Conservation (phyloP, 495 filamentous ascomycete species). For the Xylaria longipes region DNA sequence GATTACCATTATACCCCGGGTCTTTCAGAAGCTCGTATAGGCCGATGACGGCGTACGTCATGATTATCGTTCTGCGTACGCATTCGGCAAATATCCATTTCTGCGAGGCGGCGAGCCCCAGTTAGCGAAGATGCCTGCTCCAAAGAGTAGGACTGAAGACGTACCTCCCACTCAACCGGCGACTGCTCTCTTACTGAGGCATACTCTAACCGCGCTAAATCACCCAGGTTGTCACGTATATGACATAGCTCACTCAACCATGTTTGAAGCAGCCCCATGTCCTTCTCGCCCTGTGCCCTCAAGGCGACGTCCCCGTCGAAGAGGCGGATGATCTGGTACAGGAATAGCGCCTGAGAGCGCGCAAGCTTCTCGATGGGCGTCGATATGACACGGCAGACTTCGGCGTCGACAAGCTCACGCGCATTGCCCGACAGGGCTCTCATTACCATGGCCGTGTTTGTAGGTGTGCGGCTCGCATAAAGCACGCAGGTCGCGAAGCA, state of each 20-base stretch:
- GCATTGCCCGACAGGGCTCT: constrained; percentile 31
- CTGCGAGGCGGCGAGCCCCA: constrained; percentile 13
- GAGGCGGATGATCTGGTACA: constrained; percentile 42
- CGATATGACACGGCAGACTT: constrained; percentile 2
- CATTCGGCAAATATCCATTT: constrained; percentile 45
- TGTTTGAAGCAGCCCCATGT: constrained; percentile 32
- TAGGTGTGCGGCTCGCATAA: constrained; percentile 35
- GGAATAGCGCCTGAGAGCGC: constrained; percentile 39
- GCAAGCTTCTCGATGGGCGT: constrained; percentile 42
- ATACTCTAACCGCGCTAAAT: constrained; percentile 17
- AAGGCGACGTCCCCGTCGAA: constrained; percentile 44
- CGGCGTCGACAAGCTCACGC: constrained; percentile 30
- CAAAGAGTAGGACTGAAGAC: neutral
- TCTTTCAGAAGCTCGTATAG: constrained; percentile 35
- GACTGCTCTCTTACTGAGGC: constrained; percentile 2
- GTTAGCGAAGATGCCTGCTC: neutral
- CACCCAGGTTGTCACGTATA: constrained; percentile 35
- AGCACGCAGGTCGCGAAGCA: constrained; percentile 38
- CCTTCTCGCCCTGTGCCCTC: constrained; percentile 38
- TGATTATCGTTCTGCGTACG: constrained; percentile 39
- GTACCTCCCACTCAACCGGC: constrained; percentile 36
- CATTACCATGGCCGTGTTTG: constrained; percentile 37
- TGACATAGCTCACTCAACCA: constrained; percentile 40
- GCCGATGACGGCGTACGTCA: constrained; percentile 35
- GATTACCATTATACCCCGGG: constrained; percentile 21